Evolutionary conservation across 2,329 filamentous ascomycete species (phyloP).

Genomic region (Colletotrichum theobromicola): DNA sequence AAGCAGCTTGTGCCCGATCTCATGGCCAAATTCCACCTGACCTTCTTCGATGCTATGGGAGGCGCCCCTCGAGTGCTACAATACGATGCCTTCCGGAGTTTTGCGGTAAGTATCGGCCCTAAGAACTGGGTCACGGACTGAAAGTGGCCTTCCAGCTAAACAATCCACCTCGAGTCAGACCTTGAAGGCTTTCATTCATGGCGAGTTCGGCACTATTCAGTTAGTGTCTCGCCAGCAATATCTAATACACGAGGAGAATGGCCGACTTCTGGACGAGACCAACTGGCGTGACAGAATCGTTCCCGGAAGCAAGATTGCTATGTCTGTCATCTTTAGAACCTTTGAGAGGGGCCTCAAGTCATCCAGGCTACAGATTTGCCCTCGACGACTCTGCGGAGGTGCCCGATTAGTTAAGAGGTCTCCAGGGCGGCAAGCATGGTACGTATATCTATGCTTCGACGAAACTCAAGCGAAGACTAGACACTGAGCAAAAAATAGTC

Average conservation of each 20-base stretch:
- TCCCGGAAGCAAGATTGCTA: not conserved
- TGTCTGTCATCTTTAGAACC: not conserved
- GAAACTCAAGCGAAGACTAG: too few species aligned
- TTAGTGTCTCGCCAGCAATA: not conserved
- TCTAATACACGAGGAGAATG: not conserved
- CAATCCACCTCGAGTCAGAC: not conserved
- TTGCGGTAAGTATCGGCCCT: not conserved
- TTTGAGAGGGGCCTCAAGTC: not conserved
- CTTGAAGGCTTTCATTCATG: not conserved
- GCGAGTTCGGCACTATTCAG: not conserved
- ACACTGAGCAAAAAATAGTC: too few species aligned
- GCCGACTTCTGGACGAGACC: not conserved
- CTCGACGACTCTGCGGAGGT: too few species aligned
- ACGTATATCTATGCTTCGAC: too few species aligned
- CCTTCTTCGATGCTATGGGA: not conserved
- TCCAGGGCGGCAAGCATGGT: too few species aligned
- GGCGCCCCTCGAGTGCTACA: not conserved
- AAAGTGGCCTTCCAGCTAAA: too few species aligned
- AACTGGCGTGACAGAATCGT: not conserved
- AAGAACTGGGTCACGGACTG: too few species aligned
- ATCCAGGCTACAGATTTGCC: too few species aligned
- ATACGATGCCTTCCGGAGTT: not conserved
- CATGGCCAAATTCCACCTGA: not conserved
- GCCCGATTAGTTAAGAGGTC: too few species aligned
- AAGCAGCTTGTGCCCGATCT: not conserved